Evolutionary conservation across 1,284 basidiomycete species (phyloP), one percentile per base, ranked within the genome.

Genomic region (Leccinum angustisporum): DNA sequence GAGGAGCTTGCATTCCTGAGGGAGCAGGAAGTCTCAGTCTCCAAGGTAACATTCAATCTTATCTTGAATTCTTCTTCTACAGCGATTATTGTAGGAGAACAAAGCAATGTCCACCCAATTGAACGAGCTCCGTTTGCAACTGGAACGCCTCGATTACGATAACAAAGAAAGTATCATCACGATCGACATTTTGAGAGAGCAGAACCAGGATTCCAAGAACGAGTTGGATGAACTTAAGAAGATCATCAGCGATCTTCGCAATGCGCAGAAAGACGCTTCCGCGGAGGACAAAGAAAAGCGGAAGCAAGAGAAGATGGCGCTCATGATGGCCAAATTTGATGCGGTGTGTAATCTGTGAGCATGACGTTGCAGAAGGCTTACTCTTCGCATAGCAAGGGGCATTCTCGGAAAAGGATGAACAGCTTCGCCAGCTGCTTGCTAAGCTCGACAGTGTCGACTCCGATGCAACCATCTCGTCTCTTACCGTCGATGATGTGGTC

Each of bases 271-370:
- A 80, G 94, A 96, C 69, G 83, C 88, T 13, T 88, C 88, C 34
- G 86, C 87, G 27, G 97, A 98, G 76, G 97, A 97, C 74, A 98
- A 97, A 80, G 97, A 99, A 82, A 97, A 95, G 82, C 89, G 94
- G 77, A 99, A 98, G 79, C 95, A 97, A 71, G 97, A 98, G 80
- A 97, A 97, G 84, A 95, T 99, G 91, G 95, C 94, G n/a, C 83
- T 97, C 68, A 97, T 99, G 95, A 98, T 99, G 96, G 94, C 96
- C 64, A 97, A 97, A 77, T 97, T 99, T 71, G 96, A 96, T 79
- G 86, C 91, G 68, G 95, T 95, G 70, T 72, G 88, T 74, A 57
- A 68, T 46, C 56, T 59, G 40, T 57, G 59, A 53, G 25, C 16
- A 50, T 53, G 1, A 14, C 16, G 34, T 48, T 11, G 13, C 18